Evolutionary conservation across 169 alveolate genomes (phyloP), one percentile per base, ranked within the genome.

Genomic region (Plasmodium chabaudi): DNA sequence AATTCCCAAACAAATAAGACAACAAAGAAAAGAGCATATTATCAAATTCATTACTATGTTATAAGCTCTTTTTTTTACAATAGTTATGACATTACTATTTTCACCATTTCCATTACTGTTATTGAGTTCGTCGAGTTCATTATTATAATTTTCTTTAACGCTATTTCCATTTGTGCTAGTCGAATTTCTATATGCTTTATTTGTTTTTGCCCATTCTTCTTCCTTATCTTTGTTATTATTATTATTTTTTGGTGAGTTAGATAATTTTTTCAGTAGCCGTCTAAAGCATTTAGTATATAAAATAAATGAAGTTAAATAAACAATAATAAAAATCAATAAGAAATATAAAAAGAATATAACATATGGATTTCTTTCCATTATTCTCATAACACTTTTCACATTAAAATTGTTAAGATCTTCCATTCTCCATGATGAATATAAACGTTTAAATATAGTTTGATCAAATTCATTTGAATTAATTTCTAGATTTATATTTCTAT

Each of bases 371-470:
- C 88, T 74, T 47, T 39, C 63, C 9, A 74, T 15, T 27, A 74
- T 74, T 6, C 39, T 25, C 7, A 74, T 19, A 4, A 61, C 39
- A 17, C 63, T 61, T 17, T 6, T 56, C 0, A 46, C 4, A 23
- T 74, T 17, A 49, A 74, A 17, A 5, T 67, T 44, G 4, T 72
- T 9, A 10, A 74, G 63, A 21, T 74, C 88, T 23, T 74, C 88
- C 73, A 74, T 61, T 55, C 69, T 74, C 88, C 88, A 74, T n/a
- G 88, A 74, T 7, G 88, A 9, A 53, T 60, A 61, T 21, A 74
- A 10, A 53, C 5, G 15, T 9, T 34, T 74, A 27, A 64, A 74
- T 25, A 7, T 19, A 53, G 67, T 74, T 39, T 23, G 60, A 9
- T 72, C 46, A 4, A 74, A 74, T 4, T 61, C 53, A 39, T 61